Conservation (phyloP, 306 rosid genomes). For the Acacia acuminata region DNA sequence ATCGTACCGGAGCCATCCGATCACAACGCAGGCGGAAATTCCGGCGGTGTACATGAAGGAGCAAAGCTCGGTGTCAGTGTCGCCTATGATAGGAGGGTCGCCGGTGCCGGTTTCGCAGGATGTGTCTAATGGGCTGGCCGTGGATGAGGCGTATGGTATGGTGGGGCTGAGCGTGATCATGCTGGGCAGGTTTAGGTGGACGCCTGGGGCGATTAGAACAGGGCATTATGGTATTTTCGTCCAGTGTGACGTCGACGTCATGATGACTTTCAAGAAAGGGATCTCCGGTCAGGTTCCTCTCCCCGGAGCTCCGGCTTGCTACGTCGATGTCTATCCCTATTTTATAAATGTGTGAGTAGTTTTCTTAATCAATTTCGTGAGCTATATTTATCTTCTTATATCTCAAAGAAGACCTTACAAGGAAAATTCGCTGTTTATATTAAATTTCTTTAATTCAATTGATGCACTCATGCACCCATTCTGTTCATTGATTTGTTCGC, state of each 20-base stretch:
- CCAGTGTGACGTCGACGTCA: slow-evolving; percentile 63
- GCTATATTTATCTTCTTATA: too few species aligned
- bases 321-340: slow-evolving; percentile 47
- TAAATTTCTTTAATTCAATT: too few species aligned
- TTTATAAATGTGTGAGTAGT: too few species aligned
- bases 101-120: slow-evolving; percentile 64
- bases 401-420: too few species aligned
- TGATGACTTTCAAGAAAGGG: slow-evolving; percentile 75
- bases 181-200: slow-evolving; percentile 80
- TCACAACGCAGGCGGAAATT: slow-evolving; percentile 62
- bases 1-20: slow-evolving; percentile 59
- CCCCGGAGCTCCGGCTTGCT: slow-evolving; percentile 60
- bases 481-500: too few species aligned
- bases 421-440: too few species aligned
- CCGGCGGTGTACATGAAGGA: slow-evolving; percentile 56
- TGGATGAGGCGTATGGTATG: slow-evolving; percentile 65
- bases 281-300: slow-evolving; percentile 77
- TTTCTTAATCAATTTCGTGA: background rate
- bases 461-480: too few species aligned
- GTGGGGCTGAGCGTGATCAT: slow-evolving; percentile 58
- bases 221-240: slow-evolving; percentile 64
- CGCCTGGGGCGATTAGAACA: slow-evolving; percentile 56
- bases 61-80: slow-evolving; percentile 54
- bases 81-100: slow-evolving; percentile 72
- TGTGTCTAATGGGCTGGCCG: slow-evolving; percentile 47